phyloP scores from a whole-genome alignment of 2,329 filamentous ascomycete species.

The Alternaria infectoria region DNA sequence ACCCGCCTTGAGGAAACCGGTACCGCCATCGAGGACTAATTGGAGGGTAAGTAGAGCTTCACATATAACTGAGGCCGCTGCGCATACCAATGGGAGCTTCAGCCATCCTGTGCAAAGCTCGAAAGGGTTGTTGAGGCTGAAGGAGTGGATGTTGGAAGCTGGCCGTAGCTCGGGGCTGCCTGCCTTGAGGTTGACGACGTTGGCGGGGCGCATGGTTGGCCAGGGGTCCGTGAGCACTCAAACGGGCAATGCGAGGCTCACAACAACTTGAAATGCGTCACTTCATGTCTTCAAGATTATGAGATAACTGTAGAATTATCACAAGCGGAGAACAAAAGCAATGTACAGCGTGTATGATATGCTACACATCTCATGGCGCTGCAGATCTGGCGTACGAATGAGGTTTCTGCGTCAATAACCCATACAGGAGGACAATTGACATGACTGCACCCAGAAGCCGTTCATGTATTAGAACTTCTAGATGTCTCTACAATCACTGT shows the following conservation, averaged over 20 bases:
- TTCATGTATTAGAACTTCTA: rapidly evolving
- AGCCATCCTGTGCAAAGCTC: constrained; percentile 49
- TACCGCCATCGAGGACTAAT: constrained; percentile 97
- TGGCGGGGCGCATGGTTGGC: constrained; percentile 31
- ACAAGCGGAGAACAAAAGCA: too few species aligned
- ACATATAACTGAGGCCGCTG: constrained; percentile 8
- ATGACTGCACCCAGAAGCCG: neutral
- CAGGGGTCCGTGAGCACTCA: constrained; percentile 27
- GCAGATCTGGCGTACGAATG: neutral
- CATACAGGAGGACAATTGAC: neutral
- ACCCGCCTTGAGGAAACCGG: constrained; percentile 98
- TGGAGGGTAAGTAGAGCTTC: constrained; percentile 37
- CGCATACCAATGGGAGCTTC: constrained; percentile 57
- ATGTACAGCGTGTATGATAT: neutral
- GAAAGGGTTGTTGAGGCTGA: constrained; percentile 14
- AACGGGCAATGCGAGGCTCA: constrained; percentile 21
- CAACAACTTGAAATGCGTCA: constrained; percentile 1
- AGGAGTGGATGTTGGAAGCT: constrained; percentile 16
- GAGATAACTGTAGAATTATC: too few species aligned
- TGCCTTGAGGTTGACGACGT: constrained; percentile 38
- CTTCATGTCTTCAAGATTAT: neutral
- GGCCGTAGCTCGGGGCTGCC: constrained; percentile 16
- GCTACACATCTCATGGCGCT: too few species aligned
- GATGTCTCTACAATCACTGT: neutral
- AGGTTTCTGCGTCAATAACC: neutral